Evolutionary conservation across 2,329 filamentous ascomycete genomes (phyloP), one percentile per base, ranked within the genome.

Genomic region (Botryotinia calthae): DNA sequence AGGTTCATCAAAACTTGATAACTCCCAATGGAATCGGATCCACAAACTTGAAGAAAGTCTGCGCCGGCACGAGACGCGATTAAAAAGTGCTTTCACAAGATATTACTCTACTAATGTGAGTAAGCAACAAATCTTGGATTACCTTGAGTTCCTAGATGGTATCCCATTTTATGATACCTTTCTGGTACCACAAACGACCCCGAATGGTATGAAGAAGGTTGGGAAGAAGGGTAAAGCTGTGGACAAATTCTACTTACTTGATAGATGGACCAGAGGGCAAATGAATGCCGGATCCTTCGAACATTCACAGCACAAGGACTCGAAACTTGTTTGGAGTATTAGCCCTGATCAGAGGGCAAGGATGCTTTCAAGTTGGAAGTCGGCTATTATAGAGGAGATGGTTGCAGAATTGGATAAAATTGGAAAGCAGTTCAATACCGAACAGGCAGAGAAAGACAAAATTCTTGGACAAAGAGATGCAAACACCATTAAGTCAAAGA

Each of bases 131-230:
- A 34, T 87, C 1, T 78, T 85, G 40, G 81, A 83, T 1, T 82
- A 82, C 48, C 81, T 87, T 0, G 85, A 87, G 70, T 90, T 92
- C 74, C 85, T 83, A 0, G 83, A 86, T 0, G 85, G 87, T 20
- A 78, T 82, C 0, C 79, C 82, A 0, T 91, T 87, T 74, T 88
- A 86, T 77, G 83, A 87, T 2, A 88, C 90, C 0, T 87, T 94
- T 12, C 79, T 78, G 1, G 74, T 90, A 0, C 88, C 89, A 0
- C 74, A 82, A 0, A 74, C 79, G 0, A 75, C 82, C 2, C 51
- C 63, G 0, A 82, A 86, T 37, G 87, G 84, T 0, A 89, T 87
- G 82, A 77, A 63, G 0, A 73, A 80, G 0, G 83, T 89, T 0
- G 88, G 85, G 0, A 82, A 79, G 9, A 77, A 81, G 0, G 87